Evolutionary conservation across 495 filamentous ascomycete genomes (phyloP).

Genomic region (Neurospora cerealis): DNA sequence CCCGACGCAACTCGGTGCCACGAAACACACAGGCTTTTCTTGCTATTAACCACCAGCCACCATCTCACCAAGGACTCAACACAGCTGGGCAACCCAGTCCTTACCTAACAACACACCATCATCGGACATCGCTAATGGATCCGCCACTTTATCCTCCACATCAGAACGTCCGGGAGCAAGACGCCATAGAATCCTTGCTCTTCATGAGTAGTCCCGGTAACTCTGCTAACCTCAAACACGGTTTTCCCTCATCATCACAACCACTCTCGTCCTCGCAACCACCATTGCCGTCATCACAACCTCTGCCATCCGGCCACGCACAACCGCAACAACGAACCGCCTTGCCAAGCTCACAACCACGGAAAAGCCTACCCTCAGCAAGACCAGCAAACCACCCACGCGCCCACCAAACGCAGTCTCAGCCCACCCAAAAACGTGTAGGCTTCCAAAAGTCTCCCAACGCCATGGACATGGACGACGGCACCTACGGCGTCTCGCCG

Average conservation of each 20-base stretch:
- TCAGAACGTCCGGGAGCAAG: constrained; percentile 57
- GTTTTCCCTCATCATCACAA: constrained; percentile 32
- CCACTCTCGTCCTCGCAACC: constrained; percentile 21
- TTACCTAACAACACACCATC: constrained; percentile 17
- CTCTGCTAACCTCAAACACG: constrained; percentile 47
- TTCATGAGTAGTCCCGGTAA: constrained; percentile 84
- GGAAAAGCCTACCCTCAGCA: constrained; percentile 36
- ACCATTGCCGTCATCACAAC: constrained; percentile 27
- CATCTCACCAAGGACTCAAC: constrained; percentile 24
- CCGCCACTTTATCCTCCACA: constrained; percentile 43
- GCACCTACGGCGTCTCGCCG: background rate
- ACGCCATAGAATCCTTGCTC: constrained; percentile 77
- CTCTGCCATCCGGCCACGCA: constrained; percentile 26
- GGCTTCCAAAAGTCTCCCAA: constrained; percentile 36
- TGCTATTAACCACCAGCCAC: constrained; percentile 25
- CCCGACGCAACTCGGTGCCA: constrained; percentile 29
- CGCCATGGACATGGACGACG: constrained; percentile 35
- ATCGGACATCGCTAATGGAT: constrained; percentile 52
- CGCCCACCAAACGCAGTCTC: constrained; percentile 14
- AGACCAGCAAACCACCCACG: constrained; percentile 27
- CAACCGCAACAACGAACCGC: constrained; percentile 26
- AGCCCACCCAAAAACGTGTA: constrained; percentile 28
- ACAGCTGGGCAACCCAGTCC: constrained; percentile 32
- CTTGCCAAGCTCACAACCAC: constrained; percentile 31
- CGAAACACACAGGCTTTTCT: constrained; percentile 28